Evolutionary conservation across 768 basidiomycete genomes (phyloP).

Genomic region (Boletus speciosus): DNA sequence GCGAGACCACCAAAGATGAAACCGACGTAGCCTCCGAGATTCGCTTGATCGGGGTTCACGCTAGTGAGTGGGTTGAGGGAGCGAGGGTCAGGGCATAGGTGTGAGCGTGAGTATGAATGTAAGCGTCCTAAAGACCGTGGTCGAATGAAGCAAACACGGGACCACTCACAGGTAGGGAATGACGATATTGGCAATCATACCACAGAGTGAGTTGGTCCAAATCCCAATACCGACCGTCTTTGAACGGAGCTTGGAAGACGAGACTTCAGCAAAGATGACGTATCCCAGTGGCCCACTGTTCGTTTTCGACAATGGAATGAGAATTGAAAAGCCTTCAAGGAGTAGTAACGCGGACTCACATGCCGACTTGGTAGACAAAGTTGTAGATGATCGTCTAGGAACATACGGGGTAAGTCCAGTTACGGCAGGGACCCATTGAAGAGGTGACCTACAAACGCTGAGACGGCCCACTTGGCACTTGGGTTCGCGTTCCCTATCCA

Average conservation of each 20-base stretch:
- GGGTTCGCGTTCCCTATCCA: constrained; percentile 18
- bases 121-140: not conserved
- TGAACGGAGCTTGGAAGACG: constrained; percentile 29
- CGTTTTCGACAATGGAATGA: not conserved
- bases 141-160: no score
- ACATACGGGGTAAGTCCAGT: not conserved
- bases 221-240: constrained; percentile 29
- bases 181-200: constrained; percentile 24
- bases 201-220: constrained; percentile 23
- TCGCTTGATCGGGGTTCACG: constrained; percentile 26
- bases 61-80: constrained; percentile 1
- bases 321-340: not conserved
- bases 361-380: constrained; percentile 26
- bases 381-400: constrained; percentile 29
- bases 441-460: constrained; percentile 17
- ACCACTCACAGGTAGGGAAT: constrained; percentile 27
- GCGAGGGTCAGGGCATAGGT: not conserved
- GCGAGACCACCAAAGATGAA: constrained; percentile 28
- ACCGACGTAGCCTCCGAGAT: constrained; percentile 28
- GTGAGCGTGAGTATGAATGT: no score
- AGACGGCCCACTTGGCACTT: constrained; percentile 21
- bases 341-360: constrained; percentile 12
- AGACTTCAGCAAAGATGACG: constrained; percentile 28
- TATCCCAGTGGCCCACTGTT: constrained; percentile 26
- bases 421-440: not conserved